A percentile compares a stretch with the other conserved stretches of the same genome.
Conservation (phyloP, 768 basidiomycete species). For the Leccinellum albellum region DNA sequence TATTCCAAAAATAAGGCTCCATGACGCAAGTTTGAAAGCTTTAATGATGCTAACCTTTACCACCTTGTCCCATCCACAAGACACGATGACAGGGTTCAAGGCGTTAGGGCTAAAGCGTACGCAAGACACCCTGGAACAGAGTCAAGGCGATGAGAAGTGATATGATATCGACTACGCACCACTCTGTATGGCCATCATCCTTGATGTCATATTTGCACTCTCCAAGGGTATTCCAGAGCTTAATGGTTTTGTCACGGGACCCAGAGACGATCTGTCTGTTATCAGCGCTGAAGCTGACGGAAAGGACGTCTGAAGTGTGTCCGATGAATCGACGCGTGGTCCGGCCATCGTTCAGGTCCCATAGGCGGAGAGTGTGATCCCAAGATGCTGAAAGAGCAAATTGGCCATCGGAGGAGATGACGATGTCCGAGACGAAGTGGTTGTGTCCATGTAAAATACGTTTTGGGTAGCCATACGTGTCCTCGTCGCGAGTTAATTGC, state of each 20-base stretch:
- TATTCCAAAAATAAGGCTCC: constrained; percentile 40
- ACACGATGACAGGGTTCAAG: constrained; percentile 96
- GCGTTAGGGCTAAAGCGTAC: constrained; percentile 99
- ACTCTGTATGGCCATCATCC: constrained; percentile 97
- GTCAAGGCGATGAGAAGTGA: neutral
- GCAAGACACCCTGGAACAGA: constrained; percentile 81
- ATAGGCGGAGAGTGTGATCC: constrained; percentile 99
- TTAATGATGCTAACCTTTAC: constrained; percentile 75
- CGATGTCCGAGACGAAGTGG: constrained; percentile 98
- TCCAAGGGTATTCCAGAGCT: constrained; percentile 99
- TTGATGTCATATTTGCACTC: constrained; percentile 99
- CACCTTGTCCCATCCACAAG: constrained; percentile 99
- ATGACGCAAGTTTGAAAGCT: neutral
- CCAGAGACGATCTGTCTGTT: constrained; percentile 99
- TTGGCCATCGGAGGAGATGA: constrained; percentile 98
- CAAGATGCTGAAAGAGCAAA: constrained; percentile 98
- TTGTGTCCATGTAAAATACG: constrained; percentile 97
- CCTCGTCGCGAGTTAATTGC: constrained; percentile 93
- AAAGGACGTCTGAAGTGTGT: constrained; percentile 96
- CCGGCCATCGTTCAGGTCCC: constrained; percentile 96
- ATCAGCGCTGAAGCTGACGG: constrained; percentile 99
- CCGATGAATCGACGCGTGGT: constrained; percentile 98
- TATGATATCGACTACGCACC: constrained; percentile 40
- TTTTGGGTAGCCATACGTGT: constrained; percentile 93
- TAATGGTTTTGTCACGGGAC: constrained; percentile 94